These are phyloP conservation scores for Trichomonascaceae sp. DNA, from an alignment of 1,139 yeast species.

Conservation along the genomic window DNA sequence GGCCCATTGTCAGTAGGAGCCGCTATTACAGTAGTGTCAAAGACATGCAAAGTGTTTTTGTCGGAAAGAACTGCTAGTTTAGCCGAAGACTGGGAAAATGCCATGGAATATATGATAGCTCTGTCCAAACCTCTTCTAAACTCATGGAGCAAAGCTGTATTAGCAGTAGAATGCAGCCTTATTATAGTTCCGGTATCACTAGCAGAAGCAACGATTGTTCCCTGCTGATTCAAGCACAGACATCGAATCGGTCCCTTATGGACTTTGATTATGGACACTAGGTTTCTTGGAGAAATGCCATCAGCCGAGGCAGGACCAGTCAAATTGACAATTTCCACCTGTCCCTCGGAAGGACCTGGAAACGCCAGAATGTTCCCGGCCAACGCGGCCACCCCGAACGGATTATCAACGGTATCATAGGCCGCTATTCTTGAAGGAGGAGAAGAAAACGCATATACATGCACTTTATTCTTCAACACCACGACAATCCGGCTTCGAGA, in stretches of 20 bases:
- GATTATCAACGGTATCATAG: constrained; percentile 68
- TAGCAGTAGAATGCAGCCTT: constrained; percentile 67
- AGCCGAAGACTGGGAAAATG: constrained; percentile 69
- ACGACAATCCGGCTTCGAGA: constrained; percentile 73
- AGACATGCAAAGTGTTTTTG: constrained; percentile 83
- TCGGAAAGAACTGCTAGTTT: constrained; percentile 82
- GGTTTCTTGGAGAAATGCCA: constrained; percentile 42
- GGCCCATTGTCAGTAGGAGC: constrained; percentile 2
- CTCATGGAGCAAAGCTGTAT: constrained; percentile 69
- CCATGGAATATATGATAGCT: constrained; percentile 76
- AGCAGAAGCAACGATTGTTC: constrained; percentile 80
- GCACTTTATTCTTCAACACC: constrained; percentile 58
- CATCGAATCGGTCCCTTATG: constrained; percentile 68
- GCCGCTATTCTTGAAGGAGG: constrained; percentile 67
- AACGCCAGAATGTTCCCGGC: constrained; percentile 55
- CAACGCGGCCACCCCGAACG: constrained; percentile 62
- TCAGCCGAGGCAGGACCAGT: constrained; percentile 30
- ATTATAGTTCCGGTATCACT: constrained; percentile 84
- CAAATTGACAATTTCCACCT: constrained; percentile 70
- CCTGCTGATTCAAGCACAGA: constrained; percentile 63
- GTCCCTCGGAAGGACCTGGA: constrained; percentile 59
- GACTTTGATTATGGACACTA: constrained; percentile 73
- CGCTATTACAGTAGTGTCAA: constrained; percentile 41
- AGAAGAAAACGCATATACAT: constrained; percentile 72
- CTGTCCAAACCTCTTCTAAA: constrained; percentile 85